These are phyloP conservation scores for Polygonum maritimum DNA, from an alignment of 148 eudicot species.

Conservation along the genomic window DNA sequence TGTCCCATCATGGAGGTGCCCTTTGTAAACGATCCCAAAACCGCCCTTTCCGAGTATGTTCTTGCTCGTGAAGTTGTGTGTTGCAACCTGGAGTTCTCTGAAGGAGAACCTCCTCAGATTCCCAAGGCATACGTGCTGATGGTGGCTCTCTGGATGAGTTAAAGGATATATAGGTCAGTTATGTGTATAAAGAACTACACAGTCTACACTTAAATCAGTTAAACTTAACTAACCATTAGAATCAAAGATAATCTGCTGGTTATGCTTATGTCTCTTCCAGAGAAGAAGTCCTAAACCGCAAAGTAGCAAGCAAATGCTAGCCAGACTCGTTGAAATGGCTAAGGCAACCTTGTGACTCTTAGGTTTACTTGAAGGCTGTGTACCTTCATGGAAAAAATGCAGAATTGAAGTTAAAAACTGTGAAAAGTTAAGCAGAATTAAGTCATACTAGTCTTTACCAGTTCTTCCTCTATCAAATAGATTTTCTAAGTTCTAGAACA, in stretches of 20 bases:
- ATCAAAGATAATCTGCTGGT: constrained; percentile 60
- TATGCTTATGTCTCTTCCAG: constrained; percentile 60
- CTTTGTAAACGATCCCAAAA: constrained; percentile 88
- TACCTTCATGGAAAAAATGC: not conserved
- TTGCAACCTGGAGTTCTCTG: constrained; percentile 76
- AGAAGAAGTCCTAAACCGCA: constrained; percentile 53
- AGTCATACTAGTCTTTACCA: not conserved
- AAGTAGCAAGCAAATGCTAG: constrained; percentile 53
- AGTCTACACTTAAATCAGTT: not conserved
- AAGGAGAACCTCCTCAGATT: constrained; percentile 74
- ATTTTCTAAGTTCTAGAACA: not conserved
- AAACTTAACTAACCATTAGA: constrained; percentile 39
- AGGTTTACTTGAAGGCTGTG: constrained; percentile 26
- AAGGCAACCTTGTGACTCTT: constrained; percentile 58
- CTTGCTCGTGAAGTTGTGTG: constrained; percentile 78
- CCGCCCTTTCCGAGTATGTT: constrained; percentile 92
- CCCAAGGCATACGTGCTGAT: constrained; percentile 74
- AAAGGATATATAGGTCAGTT: not conserved
- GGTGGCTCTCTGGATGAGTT: constrained; percentile 41
- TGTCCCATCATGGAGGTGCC: constrained; percentile 66
- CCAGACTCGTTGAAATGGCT: constrained; percentile 74
- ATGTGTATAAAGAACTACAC: not conserved
- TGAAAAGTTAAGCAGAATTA: not conserved
- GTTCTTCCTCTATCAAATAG: not conserved
- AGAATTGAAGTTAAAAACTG: not conserved